A percentile compares a stretch with the other conserved stretches of the same genome.
phyloP scores from a whole-genome alignment of 306 rosid genomes.

The Prunus salicina region DNA sequence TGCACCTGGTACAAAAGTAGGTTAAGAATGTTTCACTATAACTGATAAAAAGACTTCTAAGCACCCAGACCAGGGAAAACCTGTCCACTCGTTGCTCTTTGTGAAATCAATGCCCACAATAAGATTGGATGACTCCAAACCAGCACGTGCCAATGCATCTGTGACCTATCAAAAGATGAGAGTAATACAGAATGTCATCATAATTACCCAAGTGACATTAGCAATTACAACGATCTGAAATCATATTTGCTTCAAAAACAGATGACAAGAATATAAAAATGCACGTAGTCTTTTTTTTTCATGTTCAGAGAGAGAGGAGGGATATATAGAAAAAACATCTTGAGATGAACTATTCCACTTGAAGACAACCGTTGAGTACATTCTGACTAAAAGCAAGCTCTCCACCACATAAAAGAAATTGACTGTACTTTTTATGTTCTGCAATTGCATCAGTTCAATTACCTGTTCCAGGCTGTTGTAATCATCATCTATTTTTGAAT shows the following conservation, averaged over 20 bases:
- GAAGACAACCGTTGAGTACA: neutral
- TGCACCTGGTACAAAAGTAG: slow-evolving; percentile 45
- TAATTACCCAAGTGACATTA: slow-evolving; percentile 7
- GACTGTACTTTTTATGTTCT: neutral
- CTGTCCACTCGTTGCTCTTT: slow-evolving; percentile 99
- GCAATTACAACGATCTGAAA: slow-evolving; percentile 4
- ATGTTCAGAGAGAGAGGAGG: neutral
- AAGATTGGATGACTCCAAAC: slow-evolving; percentile 91
- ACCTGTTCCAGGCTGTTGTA: slow-evolving; percentile 80
- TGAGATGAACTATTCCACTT: neutral
- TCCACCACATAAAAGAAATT: no score
- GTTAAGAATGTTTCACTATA: slow-evolving; percentile 24
- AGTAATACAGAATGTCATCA: slow-evolving; percentile 16
- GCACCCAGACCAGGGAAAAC: slow-evolving; percentile 41
- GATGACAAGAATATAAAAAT: neutral
- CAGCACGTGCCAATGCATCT: slow-evolving; percentile 75
- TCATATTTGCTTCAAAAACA: slow-evolving; percentile 3
- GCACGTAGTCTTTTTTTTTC: neutral
- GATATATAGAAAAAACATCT: neutral
- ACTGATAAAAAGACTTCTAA: neutral
- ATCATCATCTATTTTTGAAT: slow-evolving; percentile 66
- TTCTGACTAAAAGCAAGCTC: neutral
- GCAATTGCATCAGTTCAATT: slow-evolving; percentile 15
- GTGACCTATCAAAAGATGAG: slow-evolving; percentile 60
- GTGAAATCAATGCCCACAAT: slow-evolving; percentile 97